Conservation (phyloP, 495 filamentous ascomycete species). For the Hyphodiscus hymeniophilus region DNA sequence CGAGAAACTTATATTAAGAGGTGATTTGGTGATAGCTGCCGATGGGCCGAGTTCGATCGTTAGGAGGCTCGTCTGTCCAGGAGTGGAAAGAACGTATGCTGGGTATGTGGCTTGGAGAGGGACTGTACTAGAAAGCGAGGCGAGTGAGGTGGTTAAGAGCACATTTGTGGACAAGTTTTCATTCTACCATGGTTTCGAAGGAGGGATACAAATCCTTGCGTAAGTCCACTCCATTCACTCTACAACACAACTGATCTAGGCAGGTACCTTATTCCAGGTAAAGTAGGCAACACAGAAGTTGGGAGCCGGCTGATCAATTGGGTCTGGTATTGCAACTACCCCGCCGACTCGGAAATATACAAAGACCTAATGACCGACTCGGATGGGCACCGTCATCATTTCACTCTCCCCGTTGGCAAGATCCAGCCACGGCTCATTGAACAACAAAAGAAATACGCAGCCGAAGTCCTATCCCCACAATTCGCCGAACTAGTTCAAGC, state of each 20-base stretch:
- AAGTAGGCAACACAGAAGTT: constrained; percentile 35
- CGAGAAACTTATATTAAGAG: constrained; percentile 26
- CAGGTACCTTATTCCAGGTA: constrained; percentile 46
- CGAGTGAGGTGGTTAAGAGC: constrained; percentile 21
- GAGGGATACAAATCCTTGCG: constrained; percentile 1
- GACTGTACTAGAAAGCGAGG: constrained; percentile 36
- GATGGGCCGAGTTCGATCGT: constrained; percentile 49
- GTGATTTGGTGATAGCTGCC: constrained; percentile 44
- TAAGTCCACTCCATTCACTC: not conserved
- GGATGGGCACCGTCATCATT: constrained; percentile 33
- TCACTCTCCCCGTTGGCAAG: constrained; percentile 43
- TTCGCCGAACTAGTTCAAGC: constrained; percentile 44
- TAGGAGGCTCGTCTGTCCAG: constrained; percentile 35
- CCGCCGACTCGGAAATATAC: constrained; percentile 33
- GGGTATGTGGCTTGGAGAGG: constrained; percentile 50
- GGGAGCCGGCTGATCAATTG: constrained; percentile 45
- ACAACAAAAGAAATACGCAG: constrained; percentile 34
- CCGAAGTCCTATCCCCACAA: constrained; percentile 36
- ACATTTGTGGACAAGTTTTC: constrained; percentile 18
- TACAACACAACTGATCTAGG: not conserved
- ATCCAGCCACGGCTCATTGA: constrained; percentile 34
- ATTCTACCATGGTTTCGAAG: constrained; percentile 35
- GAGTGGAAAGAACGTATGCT: constrained; percentile 41
- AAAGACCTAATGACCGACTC: constrained; percentile 45
- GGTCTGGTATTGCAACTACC: constrained; percentile 51